phyloP scores from a whole-genome alignment of 1,139 yeast genomes.

The Keqinozyma sinolaborantium region DNA sequence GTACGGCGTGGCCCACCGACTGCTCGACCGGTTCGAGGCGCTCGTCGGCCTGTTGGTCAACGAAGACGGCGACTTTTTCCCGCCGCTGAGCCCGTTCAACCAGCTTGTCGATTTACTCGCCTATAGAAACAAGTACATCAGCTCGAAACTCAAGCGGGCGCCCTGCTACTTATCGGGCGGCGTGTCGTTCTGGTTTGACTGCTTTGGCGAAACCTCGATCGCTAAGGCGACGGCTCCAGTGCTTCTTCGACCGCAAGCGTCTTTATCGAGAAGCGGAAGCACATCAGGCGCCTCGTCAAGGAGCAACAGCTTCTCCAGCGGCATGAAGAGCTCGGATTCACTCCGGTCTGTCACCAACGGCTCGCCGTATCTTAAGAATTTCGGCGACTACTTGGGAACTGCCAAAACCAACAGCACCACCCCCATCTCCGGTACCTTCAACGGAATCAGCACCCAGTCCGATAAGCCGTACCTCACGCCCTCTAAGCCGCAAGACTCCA shows the following conservation, averaged over 20 bases:
- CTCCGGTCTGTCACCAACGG: constrained; percentile 5
- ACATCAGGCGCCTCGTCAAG: constrained; percentile 10
- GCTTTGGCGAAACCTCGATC: constrained; percentile 28
- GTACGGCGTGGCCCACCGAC: constrained; percentile 20
- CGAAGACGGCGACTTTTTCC: constrained; percentile 19
- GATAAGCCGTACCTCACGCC: not conserved
- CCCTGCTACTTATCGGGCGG: constrained; percentile 43
- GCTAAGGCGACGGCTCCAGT: constrained; percentile 14
- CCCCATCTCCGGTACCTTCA: constrained; percentile 15
- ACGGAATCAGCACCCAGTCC: not conserved
- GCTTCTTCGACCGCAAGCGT: constrained; percentile 21
- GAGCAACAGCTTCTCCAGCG: constrained; percentile 7
- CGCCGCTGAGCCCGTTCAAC: constrained; percentile 42
- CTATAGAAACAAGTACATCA: constrained; percentile 32
- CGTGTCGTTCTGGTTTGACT: constrained; percentile 33
- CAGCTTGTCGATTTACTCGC: constrained; percentile 53
- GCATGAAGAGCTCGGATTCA: constrained; percentile 4
- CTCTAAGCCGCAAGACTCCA: not conserved
- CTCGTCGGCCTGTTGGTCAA: constrained; percentile 18
- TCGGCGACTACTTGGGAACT: constrained; percentile 39
- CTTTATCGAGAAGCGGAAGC: constrained; percentile 15
- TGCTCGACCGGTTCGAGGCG: constrained; percentile 23
- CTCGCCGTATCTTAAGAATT: constrained; percentile 32
- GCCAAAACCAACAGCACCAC: constrained; percentile 22
- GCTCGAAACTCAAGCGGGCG: constrained; percentile 28